phyloP scores from a whole-genome alignment of 2,329 filamentous ascomycete species.

The Phaeophleospora eucalypticola region DNA sequence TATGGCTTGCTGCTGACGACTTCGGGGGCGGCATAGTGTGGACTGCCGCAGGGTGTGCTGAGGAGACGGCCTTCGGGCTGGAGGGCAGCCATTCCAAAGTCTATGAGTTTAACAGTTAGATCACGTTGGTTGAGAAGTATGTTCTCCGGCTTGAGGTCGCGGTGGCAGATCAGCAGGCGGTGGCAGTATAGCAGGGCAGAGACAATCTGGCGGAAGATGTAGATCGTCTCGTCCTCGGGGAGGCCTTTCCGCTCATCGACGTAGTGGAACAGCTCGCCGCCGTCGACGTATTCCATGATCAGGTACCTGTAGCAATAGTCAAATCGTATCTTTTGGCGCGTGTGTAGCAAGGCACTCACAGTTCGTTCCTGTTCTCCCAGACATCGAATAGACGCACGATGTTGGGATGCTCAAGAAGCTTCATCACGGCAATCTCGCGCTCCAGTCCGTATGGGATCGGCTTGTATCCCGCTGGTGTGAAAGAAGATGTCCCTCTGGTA shows the following conservation, averaged over 20 bases:
- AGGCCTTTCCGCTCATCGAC: slow-evolving; percentile 72
- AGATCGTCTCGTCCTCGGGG: slow-evolving; percentile 73
- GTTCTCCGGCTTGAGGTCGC: slow-evolving; percentile 95
- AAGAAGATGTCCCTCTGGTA: slow-evolving; percentile 45
- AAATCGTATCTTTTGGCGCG: slow-evolving; percentile 20
- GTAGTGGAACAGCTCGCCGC: slow-evolving; percentile 80
- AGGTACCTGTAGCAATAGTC: slow-evolving; percentile 63
- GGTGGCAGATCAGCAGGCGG: slow-evolving; percentile 89
- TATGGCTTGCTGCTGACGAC: slow-evolving; percentile 75
- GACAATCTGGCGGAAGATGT: slow-evolving; percentile 88
- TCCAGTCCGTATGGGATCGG: slow-evolving; percentile 74
- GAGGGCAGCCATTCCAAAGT: slow-evolving; percentile 96
- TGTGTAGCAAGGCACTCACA: slow-evolving; percentile 59
- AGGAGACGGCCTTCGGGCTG: slow-evolving; percentile 76
- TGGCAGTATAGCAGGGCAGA: slow-evolving; percentile 90
- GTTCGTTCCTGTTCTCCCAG: slow-evolving; percentile 93
- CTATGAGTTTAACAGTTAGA: slow-evolving; percentile 83
- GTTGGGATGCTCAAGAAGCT: slow-evolving; percentile 89
- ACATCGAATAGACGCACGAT: slow-evolving; percentile 94
- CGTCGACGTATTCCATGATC: slow-evolving; percentile 86
- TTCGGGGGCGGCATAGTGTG: slow-evolving; percentile 94
- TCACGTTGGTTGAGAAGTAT: slow-evolving; percentile 72
- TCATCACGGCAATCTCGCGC: slow-evolving; percentile 94
- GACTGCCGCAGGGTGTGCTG: slow-evolving; percentile 88
- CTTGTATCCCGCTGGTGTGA: slow-evolving; percentile 26